Percentiles rank a stretch among this genome's conserved stretches.
phyloP scores from a whole-genome alignment of 176 grass and related monocot species.

The Pontederia crassipes region DNA sequence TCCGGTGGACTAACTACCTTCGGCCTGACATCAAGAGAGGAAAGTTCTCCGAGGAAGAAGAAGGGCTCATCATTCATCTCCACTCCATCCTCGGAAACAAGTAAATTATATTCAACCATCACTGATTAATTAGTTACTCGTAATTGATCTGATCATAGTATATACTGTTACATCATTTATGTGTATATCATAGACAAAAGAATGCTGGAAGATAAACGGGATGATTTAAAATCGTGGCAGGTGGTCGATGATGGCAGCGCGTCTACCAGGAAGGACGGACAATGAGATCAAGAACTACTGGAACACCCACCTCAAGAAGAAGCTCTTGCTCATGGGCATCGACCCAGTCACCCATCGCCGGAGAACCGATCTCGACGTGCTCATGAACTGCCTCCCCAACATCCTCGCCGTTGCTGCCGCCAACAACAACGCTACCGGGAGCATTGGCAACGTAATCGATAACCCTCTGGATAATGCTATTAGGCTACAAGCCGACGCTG shows the following conservation, averaged over 20 bases:
- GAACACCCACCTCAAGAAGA: slow-evolving; percentile 56
- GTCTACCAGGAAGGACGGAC: slow-evolving; percentile 13
- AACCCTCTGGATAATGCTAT: slow-evolving; percentile 16
- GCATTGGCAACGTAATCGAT: slow-evolving; percentile 50
- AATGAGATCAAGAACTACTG: slow-evolving; percentile 22
- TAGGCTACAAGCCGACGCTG: slow-evolving; percentile 8
- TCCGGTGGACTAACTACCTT: slow-evolving; percentile 32
- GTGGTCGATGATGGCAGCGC: slow-evolving; percentile 61
- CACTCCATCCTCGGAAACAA: slow-evolving; percentile 31
- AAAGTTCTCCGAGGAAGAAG: slow-evolving; percentile 26
- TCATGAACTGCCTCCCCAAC: not conserved
- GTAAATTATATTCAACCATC: not conserved
- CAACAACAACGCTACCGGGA: not conserved
- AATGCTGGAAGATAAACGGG: not conserved
- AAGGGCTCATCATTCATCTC: slow-evolving; percentile 13
- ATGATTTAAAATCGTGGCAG: slow-evolving; percentile 9
- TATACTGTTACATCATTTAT: no score
- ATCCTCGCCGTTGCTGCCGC: slow-evolving; percentile 38
- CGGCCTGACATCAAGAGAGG: slow-evolving; percentile 27
- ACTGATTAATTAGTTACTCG: no score
- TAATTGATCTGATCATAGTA: no score
- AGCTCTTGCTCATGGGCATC: slow-evolving; percentile 42
- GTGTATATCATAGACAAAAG: no score
- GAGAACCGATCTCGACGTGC: slow-evolving; percentile 16
- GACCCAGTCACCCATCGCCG: slow-evolving; percentile 59